Base-by-base conservation (phyloP, 768 basidiomycete species). In the Tricholoma sp. region DNA sequence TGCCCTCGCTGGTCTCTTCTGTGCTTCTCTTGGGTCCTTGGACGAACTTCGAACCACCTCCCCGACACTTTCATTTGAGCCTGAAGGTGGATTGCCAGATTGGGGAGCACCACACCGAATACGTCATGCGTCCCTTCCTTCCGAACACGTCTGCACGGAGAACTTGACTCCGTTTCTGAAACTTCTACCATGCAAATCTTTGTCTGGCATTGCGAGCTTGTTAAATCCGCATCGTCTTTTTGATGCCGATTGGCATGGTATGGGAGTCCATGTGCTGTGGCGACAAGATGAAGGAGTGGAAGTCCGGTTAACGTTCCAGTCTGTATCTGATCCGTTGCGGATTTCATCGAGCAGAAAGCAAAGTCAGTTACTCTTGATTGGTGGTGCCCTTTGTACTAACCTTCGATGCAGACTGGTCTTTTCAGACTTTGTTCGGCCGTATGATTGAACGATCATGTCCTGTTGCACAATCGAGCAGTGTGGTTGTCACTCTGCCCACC, bases 91-190 rank as follows among this genome's bases (percentile, higher is more conserved):
- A 10, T 69, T 86, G 2, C 83, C 83, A 0, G 67, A 72, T 50
- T 77, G 78, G 71, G 70, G 74, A 27, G 61, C 68, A 9, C 72
- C 76, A 12, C 81, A 89, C 57, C 74, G 77, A 46, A 76, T 93
- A 22, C 84, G 86, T 58, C 87, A 94, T 63, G 91, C 89, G 1
- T 82, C 83, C 7, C 79, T 89, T 18, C 88, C 89, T 6, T 90
- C 86, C 3, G 91, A 95, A 67, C 78, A 86, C 63, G 89, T 98
- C n/a, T 99, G 96, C 67, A 98, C 96, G 4, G 97, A 98, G 68
- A 98, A 98, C 66, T 76, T 98, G 8, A 98, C 96, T 0, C 96
- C 97, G 0, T 97, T 98, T 73, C 79, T 98, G 57, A 94, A 96
- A 67, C 83, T 98, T 9, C 76, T 98, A 1, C 97, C 97, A 0